Percentiles rank a stretch among this genome's conserved stretches.
Conservation (phyloP, 768 basidiomycete genomes). For the Russula virescens region DNA sequence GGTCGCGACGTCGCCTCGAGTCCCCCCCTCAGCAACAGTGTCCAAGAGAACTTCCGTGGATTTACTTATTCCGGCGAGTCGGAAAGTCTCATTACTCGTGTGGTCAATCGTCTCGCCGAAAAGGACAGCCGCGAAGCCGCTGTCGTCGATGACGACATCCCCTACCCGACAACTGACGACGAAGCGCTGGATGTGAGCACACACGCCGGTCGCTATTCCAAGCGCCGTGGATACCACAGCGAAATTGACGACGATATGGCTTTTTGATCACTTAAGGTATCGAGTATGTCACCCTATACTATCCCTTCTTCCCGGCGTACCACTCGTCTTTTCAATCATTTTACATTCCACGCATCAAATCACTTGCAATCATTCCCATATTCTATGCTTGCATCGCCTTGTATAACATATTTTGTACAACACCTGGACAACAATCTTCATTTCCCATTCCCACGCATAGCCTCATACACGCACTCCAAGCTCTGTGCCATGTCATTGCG, state of each 20-base stretch:
- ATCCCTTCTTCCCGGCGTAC: neutral
- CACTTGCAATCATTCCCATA: conserved; percentile 12
- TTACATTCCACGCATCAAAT: conserved; percentile 14
- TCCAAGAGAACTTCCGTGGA: conserved; percentile 95
- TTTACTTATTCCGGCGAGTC: conserved; percentile 79
- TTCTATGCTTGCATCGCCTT: conserved; percentile 20
- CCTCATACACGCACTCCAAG: conserved; percentile 2
- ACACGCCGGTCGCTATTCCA: conserved; percentile 68
- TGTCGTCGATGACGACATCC: conserved; percentile 35
- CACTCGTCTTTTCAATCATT: conserved; percentile 10
- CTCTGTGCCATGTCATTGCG: conserved; percentile 5
- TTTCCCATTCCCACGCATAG: conserved; percentile 4
- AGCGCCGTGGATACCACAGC: conserved; percentile 40
- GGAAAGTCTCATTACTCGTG: conserved; percentile 48
- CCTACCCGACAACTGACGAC: conserved; percentile 59
- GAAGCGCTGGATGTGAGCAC: conserved; percentile 62
- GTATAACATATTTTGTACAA: conserved; percentile 20
- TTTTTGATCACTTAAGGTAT: conserved; percentile 27
- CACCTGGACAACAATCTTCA: conserved; percentile 9
- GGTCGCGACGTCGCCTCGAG: conserved; percentile 38
- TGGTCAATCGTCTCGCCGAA: conserved; percentile 37
- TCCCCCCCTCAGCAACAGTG: conserved; percentile 75
- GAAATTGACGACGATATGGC: conserved; percentile 34
- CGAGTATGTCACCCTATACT: conserved; percentile 5
- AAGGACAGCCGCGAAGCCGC: conserved; percentile 28